Evolutionary conservation across 768 basidiomycete species (phyloP), one percentile per base, ranked within the genome.

Genomic region (Fomitopsis pulvina): DNA sequence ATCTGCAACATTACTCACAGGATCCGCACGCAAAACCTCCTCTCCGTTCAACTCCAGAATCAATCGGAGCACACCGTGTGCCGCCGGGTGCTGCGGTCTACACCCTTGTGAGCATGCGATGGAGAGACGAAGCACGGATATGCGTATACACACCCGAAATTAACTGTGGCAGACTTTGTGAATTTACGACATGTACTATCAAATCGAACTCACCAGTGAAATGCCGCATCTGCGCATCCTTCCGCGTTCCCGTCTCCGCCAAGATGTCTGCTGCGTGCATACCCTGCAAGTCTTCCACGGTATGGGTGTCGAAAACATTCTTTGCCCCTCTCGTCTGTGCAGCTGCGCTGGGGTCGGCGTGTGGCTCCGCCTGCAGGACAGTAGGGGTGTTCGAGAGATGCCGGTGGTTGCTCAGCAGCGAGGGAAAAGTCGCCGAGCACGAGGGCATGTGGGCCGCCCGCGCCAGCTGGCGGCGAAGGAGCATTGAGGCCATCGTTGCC

Each of bases 11-110:
- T 38, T 27, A 72, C 82, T 41, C 56, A 88, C 87, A 18, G 90
- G 88, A 65, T 92, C 91, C 7, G 86, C 82, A 34, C 90, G 81
- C 39, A 92, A 73, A 61, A 93, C 89, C 69, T 92, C 93, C 68
- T 99, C 95, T 58, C 95, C 95, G 63, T 98, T 98, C 59, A 99
- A 72, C 68, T 99, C 96, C 47, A 99, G 71, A 65, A 99, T 99
- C 75, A 99, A 79, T 51, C 96, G 87, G 34, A 99, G 78, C 68
- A 99, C 96, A 63, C 96, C 96, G 67, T 99, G 96, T 14, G 96
- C 96, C 48, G 96, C 96, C 48, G 95, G 95, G 73, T 99, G 95
- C 66, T 99, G 95, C 47, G 95, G 95, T 54, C 91, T 87, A 43
- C 20, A 26, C 40, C 14, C 5, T 37, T 14, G 38, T 9, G 18